These are phyloP conservation scores for Mycena floridula DNA, from an alignment of 768 basidiomycete species.

Conservation along the genomic window DNA sequence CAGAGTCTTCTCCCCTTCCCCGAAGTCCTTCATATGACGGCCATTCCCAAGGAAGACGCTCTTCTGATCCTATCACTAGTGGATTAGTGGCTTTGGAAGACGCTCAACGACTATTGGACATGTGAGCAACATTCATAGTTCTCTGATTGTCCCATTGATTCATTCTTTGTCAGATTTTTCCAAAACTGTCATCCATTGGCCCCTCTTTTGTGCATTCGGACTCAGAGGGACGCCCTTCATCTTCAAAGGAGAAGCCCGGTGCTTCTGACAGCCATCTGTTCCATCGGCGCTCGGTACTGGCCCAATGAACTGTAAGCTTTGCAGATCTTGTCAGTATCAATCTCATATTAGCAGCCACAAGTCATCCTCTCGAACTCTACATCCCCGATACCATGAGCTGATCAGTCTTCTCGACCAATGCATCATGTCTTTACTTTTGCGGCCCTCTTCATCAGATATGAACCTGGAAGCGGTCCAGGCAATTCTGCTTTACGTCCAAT, in stretches of 20 bases:
- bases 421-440: constrained; percentile 3
- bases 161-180: background rate
- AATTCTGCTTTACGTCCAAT: constrained; percentile 5
- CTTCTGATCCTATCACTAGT: background rate
- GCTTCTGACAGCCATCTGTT: background rate
- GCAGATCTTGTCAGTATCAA: no score
- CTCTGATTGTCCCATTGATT: background rate
- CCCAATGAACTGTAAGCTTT: background rate
- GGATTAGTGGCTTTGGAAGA: background rate
- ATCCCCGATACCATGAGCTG: constrained; percentile 3
- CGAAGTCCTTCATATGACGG: background rate
- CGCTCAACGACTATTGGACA: background rate
- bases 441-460: constrained; percentile 4
- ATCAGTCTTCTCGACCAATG: constrained; percentile 4
- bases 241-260: background rate
- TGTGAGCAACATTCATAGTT: background rate
- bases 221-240: background rate
- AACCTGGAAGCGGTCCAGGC: constrained; percentile 7
- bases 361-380: no score
- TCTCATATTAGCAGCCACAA: no score
- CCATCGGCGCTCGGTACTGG: background rate
- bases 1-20: background rate
- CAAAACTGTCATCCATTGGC: background rate
- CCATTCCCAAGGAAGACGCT: background rate
- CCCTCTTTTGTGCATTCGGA: background rate